These are phyloP conservation scores for Amauroascus niger DNA, from an alignment of 2,329 filamentous ascomycete species.

Conservation along the genomic window DNA sequence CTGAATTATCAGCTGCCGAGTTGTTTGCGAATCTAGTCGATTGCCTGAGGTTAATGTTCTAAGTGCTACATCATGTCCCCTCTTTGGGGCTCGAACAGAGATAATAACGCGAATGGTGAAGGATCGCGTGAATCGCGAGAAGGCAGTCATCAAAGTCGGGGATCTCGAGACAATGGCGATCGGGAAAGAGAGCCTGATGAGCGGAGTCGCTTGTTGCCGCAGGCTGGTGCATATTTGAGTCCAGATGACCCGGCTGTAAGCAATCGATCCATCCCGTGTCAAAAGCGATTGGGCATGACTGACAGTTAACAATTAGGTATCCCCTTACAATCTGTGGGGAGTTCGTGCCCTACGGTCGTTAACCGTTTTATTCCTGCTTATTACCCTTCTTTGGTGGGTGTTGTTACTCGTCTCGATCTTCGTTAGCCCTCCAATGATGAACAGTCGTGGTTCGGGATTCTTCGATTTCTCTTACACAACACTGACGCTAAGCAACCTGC, in stretches of 20 bases:
- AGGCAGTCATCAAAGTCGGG: constrained; percentile 10
- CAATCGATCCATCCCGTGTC: not conserved
- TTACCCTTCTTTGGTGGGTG: constrained; percentile 88
- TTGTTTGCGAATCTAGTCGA: constrained; percentile 8
- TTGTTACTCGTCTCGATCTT: constrained; percentile 82
- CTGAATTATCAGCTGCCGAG: not conserved
- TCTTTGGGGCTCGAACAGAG: constrained; percentile 17
- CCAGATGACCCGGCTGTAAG: constrained; percentile 72
- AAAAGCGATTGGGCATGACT: not conserved
- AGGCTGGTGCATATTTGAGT: constrained; percentile 56
- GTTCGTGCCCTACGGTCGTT: constrained; percentile 71
- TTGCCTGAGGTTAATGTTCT: not conserved
- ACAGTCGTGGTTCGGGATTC: constrained; percentile 84
- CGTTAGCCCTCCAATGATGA: constrained; percentile 76
- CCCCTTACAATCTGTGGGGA: constrained; percentile 90
- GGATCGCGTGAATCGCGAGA: not conserved
- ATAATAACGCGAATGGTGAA: constrained; percentile 5
- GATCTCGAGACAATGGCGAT: not conserved
- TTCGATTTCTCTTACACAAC: constrained; percentile 77
- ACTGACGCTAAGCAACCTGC: constrained; percentile 63
- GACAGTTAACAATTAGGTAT: constrained; percentile 42
- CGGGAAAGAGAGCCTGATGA: constrained; percentile 44
- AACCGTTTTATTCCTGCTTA: constrained; percentile 62
- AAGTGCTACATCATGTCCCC: constrained; percentile 20
- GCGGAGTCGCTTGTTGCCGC: constrained; percentile 59